phyloP scores from a whole-genome alignment of 2,329 filamentous ascomycete species.

The Dendryphion nanum region DNA sequence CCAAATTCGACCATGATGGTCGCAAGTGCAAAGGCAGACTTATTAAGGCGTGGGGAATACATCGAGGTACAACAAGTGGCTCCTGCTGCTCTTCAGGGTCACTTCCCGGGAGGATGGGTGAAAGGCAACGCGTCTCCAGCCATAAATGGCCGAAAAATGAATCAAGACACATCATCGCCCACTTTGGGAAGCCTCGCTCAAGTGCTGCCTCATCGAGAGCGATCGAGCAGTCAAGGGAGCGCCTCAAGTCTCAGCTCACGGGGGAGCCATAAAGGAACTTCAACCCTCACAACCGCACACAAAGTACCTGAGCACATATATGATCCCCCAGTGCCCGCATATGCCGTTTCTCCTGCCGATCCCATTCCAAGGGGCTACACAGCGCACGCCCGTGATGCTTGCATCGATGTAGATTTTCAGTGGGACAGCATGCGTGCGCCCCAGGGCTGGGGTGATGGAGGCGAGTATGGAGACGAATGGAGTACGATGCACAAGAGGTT shows the following conservation, averaged over 20 bases:
- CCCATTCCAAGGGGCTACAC: constrained; percentile 87
- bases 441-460: constrained; percentile 82
- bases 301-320: constrained; percentile 52
- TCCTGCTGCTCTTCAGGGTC: constrained; percentile 26
- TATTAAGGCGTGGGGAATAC: constrained; percentile 72
- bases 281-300: constrained; percentile 17
- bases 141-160: constrained; percentile 11
- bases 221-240: constrained; percentile 45
- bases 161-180: constrained; percentile 21
- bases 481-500: constrained; percentile 91
- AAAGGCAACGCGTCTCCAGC: constrained; percentile 29
- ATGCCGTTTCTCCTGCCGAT: constrained; percentile 76
- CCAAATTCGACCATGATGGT: constrained; percentile 86
- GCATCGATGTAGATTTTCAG: constrained; percentile 83
- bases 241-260: constrained; percentile 20
- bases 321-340: constrained; percentile 73
- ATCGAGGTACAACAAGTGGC: constrained; percentile 46
- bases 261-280: constrained; percentile 21
- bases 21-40: constrained; percentile 80
- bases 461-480: constrained; percentile 91
- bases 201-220: constrained; percentile 42
- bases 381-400: constrained; percentile 84
- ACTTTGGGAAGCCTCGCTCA: constrained; percentile 39
- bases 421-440: constrained; percentile 89
- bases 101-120: constrained; percentile 58